These are phyloP conservation scores for Paramecium primaurelia DNA, from an alignment of 73 alveolate species.

Conservation along the genomic window DNA sequence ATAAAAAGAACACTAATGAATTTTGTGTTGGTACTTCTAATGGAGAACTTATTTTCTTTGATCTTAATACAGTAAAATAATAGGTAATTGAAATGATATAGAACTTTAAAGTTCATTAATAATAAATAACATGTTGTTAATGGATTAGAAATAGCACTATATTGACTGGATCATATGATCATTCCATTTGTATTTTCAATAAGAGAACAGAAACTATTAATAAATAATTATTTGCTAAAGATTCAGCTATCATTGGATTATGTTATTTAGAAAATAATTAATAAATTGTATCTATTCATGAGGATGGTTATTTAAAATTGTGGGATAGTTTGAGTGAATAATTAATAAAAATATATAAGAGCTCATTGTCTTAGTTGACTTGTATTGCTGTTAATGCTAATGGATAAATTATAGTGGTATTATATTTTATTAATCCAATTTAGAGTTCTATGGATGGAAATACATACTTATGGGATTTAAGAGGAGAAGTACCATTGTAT, in stretches of 20 bases:
- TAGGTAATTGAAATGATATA: neutral
- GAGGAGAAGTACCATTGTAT: slow-evolving; percentile 1
- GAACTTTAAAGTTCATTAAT: slow-evolving; percentile 5
- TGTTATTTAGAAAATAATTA: neutral
- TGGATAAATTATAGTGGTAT: neutral
- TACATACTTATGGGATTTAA: slow-evolving; percentile 7
- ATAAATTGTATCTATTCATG: neutral
- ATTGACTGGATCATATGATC: slow-evolving; percentile 36
- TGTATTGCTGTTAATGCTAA: neutral
- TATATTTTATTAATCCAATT: neutral
- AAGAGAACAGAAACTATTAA: neutral
- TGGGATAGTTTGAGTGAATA: slow-evolving; percentile 2
- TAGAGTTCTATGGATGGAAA: slow-evolving; percentile 43
- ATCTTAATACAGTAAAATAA: neutral
- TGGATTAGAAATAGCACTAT: neutral
- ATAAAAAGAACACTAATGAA: neutral
- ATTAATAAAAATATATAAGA: neutral
- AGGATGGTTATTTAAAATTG: slow-evolving; percentile 30
- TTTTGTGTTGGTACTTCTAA: slow-evolving; percentile 7
- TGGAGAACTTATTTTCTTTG: neutral
- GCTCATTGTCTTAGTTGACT: neutral
- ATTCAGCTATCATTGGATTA: neutral
- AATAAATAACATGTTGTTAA: neutral
- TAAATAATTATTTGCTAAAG: slow-evolving; percentile 8
- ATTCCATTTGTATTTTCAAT: neutral